phyloP scores from a whole-genome alignment of 352 stramenopile species.

The Pythium folliculosum region DNA sequence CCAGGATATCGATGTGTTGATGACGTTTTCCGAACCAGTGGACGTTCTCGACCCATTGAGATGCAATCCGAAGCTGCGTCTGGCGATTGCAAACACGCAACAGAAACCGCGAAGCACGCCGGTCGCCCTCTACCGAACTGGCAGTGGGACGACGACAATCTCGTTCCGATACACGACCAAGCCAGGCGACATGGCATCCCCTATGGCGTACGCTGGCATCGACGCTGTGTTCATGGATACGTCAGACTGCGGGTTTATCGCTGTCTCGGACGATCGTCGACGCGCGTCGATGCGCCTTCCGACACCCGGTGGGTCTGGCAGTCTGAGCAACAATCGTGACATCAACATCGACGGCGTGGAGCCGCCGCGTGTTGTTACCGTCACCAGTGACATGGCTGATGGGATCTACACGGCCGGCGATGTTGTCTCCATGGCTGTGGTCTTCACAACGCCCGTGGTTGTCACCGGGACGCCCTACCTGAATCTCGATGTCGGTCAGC shows the following conservation, averaged over 20 bases:
- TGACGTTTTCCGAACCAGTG: slow-evolving; percentile 63
- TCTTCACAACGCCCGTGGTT: slow-evolving; percentile 54
- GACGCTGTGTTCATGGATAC: slow-evolving; percentile 46
- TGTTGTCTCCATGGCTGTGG: slow-evolving; percentile 39
- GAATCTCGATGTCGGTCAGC: slow-evolving; percentile 27
- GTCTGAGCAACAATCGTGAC: slow-evolving; percentile 63
- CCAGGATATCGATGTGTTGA: slow-evolving; percentile 48
- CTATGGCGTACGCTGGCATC: slow-evolving; percentile 54
- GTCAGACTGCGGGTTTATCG: slow-evolving; percentile 26
- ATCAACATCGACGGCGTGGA: slow-evolving; percentile 67
- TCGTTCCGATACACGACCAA: slow-evolving; percentile 41
- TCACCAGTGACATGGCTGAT: slow-evolving; percentile 48
- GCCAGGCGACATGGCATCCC: slow-evolving; percentile 56
- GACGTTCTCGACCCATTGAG: slow-evolving; percentile 19
- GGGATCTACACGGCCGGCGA: slow-evolving; percentile 67
- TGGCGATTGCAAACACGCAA: slow-evolving; percentile 45
- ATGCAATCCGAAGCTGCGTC: slow-evolving; percentile 35
- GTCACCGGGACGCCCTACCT: slow-evolving; percentile 49
- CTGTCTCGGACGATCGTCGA: slow-evolving; percentile 30
- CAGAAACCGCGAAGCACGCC: neutral
- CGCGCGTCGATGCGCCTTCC: slow-evolving; percentile 49
- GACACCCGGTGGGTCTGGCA: slow-evolving; percentile 38
- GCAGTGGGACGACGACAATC: slow-evolving; percentile 41
- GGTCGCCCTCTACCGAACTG: slow-evolving; percentile 40
- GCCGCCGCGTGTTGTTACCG: slow-evolving; percentile 50